Evolutionary conservation across 495 filamentous ascomycete genomes (phyloP).

Genomic region (Hypoxylon perforatum): DNA sequence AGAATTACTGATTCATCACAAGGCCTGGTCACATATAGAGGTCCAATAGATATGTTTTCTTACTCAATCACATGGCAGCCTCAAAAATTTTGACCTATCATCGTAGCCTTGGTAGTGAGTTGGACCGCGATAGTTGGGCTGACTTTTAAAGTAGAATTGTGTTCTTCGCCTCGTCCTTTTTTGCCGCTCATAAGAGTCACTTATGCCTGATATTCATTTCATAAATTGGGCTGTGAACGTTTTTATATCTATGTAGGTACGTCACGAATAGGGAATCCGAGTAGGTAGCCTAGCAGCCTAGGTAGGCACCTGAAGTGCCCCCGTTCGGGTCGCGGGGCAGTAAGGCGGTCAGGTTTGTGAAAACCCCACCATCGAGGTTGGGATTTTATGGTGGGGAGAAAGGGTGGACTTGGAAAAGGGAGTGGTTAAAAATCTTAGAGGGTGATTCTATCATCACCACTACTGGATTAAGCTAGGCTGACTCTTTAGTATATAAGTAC

Average conservation of each 20-base stretch:
- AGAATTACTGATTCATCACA: background rate
- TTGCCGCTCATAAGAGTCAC: no score
- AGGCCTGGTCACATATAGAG: no score
- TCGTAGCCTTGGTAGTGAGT: no score
- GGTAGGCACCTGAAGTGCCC: background rate
- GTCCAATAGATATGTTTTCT: no score
- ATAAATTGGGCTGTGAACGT: no score
- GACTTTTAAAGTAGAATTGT: no score
- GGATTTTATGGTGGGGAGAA: conserved; percentile 34
- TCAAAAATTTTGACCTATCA: no score
- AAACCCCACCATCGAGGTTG: conserved; percentile 38
- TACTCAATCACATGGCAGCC: no score
- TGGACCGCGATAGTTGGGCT: no score
- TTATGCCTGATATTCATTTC: no score
- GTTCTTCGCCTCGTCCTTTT: no score
- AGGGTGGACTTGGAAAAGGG: conserved; percentile 17
- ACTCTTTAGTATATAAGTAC: background rate
- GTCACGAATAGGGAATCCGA: conserved; percentile 1
- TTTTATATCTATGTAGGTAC: no score
- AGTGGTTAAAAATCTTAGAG: conserved; percentile 1
- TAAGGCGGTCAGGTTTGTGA: conserved; percentile 25
- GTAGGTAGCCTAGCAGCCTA: background rate
- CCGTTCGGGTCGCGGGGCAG: conserved; percentile 17
- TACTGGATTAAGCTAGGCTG: conserved; percentile 7
- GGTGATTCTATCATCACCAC: conserved; percentile 7